Base-by-base conservation (phyloP, 2,329 filamentous ascomycete species). In the Berkeleyomyces rouxiae region DNA sequence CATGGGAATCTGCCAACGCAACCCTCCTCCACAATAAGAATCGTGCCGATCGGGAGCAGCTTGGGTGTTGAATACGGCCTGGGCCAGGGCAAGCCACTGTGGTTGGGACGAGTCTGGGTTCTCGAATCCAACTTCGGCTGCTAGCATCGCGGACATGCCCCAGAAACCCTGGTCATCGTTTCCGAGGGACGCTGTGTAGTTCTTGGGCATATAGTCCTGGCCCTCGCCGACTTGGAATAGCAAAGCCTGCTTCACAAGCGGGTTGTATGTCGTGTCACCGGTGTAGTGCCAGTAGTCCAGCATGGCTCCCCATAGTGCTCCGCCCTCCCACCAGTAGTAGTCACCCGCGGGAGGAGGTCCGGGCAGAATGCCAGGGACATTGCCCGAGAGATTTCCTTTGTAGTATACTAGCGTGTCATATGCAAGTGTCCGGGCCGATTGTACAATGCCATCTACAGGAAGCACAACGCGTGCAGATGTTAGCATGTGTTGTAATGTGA, bases 281-380 rank as follows among this genome's bases (percentile, higher is more conserved):
- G 84, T 87, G 63, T 81, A 78, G 66, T 84, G 80, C 81, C 83
- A 86, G 71, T 88, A 88, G 71, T 88, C 84, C 51, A 88, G 76
- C 67, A 86, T 74, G 0, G 83, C 80, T 66, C 84, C 82, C 78
- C 86, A 86, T 73, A 89, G 77, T 11, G 83, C 82, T 61, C 83
- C 82, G 4, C 82, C 82, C 70, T 88, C 82, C 85, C 85, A 89
- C 85, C 85, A 89, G 76, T 87, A 88, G 70, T 85, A 86, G 65
- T 79, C 76, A 66, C 80, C 80, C 66, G 60, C 69, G 71, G 44
- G 75, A 9, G 80, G 80, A 61, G 81, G 81, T 0, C 80, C 80
- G 0, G 80, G 80, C 9, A 83, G 71, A 67, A 82, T 82, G 42
- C 81, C 81, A 6, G 80, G 80, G 13, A 77, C 78, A 68, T 75